Base-by-base conservation (phyloP, 2,329 filamentous ascomycete species). In the Penicillium palitans region DNA sequence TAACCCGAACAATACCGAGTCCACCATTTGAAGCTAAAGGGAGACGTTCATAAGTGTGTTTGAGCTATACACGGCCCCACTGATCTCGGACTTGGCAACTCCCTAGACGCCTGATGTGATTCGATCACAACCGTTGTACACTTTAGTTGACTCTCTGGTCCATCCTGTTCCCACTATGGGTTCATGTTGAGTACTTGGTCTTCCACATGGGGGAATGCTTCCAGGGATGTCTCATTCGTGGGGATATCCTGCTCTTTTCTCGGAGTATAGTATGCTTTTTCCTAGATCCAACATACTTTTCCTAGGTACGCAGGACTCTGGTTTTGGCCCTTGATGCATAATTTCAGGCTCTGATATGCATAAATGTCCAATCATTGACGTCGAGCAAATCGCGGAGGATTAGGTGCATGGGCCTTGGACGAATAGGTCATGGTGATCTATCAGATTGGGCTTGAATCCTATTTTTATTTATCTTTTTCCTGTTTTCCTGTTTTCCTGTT, bases 21-120 rank as follows among this genome's bases (percentile, higher is more conserved):
- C 13, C 24, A 51, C 17, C 40, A 24, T 37, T 49, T 50, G 37
- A 49, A 29, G 57, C 52, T 57, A 50, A 55, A 27, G 51, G 45
- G 61, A 61, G 37, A 19, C 9, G 65, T 62, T 69, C 63, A 56
- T 70, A 69, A 69, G 70, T 61, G 70, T 65, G 71, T 73, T 73
- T 72, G 70, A 72, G 66, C 62, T 71, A 71, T 47, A 71, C 55
- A 59, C 50, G 37, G 61, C 63, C 63, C 68, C 69, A 68, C 69
- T 46, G 24, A 51, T 47, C 60, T 66, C 64, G 61, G 61, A 60
- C 61, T 69, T 68, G 67, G 64, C 61, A 59, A 56, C 27, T 53
- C 17, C 37, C 19, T 29, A 17, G 13, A 31, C n/a, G 12, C 12
- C 7, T 41, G 8, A 45, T 55, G 6, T 52, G 55, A 55, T 50